phyloP scores from a whole-genome alignment of 106 monocot genomes.

The Vanilla planifolia region DNA sequence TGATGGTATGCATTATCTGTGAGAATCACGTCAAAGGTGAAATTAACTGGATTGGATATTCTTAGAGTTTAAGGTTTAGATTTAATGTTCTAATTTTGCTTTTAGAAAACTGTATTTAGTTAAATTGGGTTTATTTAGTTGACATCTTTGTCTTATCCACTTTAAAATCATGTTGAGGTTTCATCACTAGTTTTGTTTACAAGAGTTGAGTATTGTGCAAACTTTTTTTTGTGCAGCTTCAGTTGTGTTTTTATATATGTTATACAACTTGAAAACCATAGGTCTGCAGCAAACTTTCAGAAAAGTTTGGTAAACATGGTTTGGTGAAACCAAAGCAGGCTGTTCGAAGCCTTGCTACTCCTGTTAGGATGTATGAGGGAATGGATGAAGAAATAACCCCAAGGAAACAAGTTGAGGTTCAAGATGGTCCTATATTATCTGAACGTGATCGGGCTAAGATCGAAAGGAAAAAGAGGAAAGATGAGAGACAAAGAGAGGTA shows the following conservation, averaged over 20 bases:
- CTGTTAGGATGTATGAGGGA: slow-evolving; percentile 90
- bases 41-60: too few relatives aligned
- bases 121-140: too few relatives aligned
- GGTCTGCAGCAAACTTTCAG: slow-evolving; percentile 76
- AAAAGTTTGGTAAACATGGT: slow-evolving; percentile 91
- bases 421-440: slow-evolving; percentile 79
- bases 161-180: too few relatives aligned
- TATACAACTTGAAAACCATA: slow-evolving; percentile 13
- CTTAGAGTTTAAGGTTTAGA: too few relatives aligned
- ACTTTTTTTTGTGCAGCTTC: neutral
- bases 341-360: slow-evolving; percentile 79
- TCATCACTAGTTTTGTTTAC: too few relatives aligned
- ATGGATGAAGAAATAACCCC: slow-evolving; percentile 74
- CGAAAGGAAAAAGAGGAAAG: slow-evolving; percentile 93
- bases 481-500: slow-evolving; percentile 96
- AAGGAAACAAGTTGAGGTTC: slow-evolving; percentile 61
- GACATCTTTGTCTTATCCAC: too few relatives aligned
- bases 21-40: too few relatives aligned
- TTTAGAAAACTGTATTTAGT: too few relatives aligned
- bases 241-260: slow-evolving; percentile 2
- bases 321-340: slow-evolving; percentile 75
- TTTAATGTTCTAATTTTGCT: too few relatives aligned
- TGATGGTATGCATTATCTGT: too few relatives aligned
- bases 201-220: too few relatives aligned
- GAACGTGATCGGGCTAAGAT: slow-evolving; percentile 78